A percentile compares a stretch with the other conserved stretches of the same genome.
Conservation (phyloP, 805 yeast genomes). For the Metschnikowia kofuensis region DNA sequence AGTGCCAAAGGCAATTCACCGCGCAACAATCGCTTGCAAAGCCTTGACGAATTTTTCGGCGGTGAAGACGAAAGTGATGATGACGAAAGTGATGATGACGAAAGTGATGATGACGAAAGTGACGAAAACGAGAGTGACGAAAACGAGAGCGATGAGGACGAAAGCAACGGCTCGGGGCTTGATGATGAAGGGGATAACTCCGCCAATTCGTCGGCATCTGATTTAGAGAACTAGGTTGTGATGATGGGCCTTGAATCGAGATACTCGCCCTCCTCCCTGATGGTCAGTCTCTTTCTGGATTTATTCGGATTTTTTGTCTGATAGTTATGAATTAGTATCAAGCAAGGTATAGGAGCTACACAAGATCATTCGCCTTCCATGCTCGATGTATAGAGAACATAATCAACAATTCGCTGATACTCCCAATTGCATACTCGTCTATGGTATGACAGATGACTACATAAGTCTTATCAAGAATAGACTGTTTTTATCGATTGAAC, state of each 20-base stretch:
- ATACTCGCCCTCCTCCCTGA: no score
- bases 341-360: no score
- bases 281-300: no score
- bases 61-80: slow-evolving; percentile 25
- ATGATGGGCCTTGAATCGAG: background rate
- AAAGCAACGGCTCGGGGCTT: slow-evolving; percentile 12
- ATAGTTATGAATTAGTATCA: no score
- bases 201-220: background rate
- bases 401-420: no score
- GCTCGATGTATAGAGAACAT: no score
- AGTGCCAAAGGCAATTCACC: background rate
- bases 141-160: slow-evolving; percentile 27
- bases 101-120: slow-evolving; percentile 26
- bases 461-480: no score
- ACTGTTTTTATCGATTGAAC: no score
- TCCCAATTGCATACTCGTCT: no score
- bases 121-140: slow-evolving; percentile 20
- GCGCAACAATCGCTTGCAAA: slow-evolving; percentile 54
- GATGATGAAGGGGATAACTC: background rate
- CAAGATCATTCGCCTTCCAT: no score
- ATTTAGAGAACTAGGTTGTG: background rate
- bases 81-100: slow-evolving; percentile 16
- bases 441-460: no score
- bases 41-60: slow-evolving; percentile 83
- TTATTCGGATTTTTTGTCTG: no score